phyloP scores from a whole-genome alignment of 495 filamentous ascomycete genomes.

The Annulohypoxylon maeteangense region DNA sequence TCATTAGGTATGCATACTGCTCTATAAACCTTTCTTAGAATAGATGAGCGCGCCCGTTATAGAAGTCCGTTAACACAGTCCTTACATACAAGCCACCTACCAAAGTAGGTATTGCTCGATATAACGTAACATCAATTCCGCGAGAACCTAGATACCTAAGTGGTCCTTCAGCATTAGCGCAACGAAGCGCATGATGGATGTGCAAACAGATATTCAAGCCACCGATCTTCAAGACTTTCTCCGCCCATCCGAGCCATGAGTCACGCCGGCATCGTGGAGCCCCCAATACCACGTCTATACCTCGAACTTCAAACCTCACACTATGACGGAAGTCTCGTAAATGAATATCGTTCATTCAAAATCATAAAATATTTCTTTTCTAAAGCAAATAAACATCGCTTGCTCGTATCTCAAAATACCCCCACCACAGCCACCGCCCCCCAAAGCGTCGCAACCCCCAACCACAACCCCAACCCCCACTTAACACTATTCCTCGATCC shows the following conservation, averaged over 20 bases:
- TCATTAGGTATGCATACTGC: too few species aligned
- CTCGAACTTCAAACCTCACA: background rate
- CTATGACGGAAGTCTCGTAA: background rate
- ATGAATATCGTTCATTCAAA: background rate
- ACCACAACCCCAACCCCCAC: constrained; percentile 11
- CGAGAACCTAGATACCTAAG: background rate
- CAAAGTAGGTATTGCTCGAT: background rate
- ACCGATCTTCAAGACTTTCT: background rate
- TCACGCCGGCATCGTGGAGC: background rate
- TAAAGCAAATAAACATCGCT: background rate
- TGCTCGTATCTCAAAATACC: background rate
- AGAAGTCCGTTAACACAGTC: too few species aligned
- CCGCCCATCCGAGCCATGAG: background rate
- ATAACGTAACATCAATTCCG: background rate
- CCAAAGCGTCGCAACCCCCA: constrained; percentile 11
- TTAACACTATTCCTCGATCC: background rate
- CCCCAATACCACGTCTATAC: background rate
- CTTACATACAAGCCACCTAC: too few species aligned
- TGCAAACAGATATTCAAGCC: background rate
- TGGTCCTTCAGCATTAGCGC: background rate
- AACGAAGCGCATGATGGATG: background rate
- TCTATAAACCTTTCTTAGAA: background rate
- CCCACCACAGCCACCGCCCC: background rate
- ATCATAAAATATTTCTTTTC: background rate
- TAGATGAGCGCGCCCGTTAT: background rate